Conservation (phyloP, 371 early-diverging fungal genomes). For the Synchytrium microbalum region DNA sequence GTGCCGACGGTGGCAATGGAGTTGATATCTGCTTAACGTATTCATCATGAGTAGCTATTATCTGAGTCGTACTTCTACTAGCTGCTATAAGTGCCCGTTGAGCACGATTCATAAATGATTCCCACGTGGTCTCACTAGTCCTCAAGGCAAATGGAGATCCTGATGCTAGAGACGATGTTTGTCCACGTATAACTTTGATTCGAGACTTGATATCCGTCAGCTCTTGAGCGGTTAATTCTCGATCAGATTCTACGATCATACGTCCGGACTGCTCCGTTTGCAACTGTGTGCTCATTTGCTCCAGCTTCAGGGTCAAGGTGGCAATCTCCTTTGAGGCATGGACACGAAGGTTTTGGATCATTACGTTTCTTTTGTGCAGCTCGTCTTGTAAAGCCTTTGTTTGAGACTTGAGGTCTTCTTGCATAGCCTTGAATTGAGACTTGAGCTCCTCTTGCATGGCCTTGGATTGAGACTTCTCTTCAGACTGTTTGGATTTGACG, state of each 20-base stretch:
- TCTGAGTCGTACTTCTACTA: neutral
- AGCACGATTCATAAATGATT: neutral
- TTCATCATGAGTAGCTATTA: neutral
- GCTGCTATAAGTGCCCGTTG: neutral
- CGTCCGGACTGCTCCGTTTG: neutral
- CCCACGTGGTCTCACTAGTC: neutral
- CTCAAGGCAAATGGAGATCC: neutral
- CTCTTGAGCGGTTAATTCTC: neutral
- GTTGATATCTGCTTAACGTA: neutral
- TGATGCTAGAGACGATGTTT: neutral
- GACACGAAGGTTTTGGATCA: neutral
- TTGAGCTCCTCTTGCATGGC: too few relatives aligned
- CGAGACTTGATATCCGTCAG: neutral
- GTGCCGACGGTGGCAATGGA: neutral
- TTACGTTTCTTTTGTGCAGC: neutral
- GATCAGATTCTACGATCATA: neutral
- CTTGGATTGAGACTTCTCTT: too few relatives aligned
- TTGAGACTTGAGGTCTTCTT: neutral
- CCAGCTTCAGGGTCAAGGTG: neutral
- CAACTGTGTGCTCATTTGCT: neutral
- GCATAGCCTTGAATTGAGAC: too few relatives aligned
- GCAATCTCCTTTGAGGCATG: neutral
- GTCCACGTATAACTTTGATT: neutral
- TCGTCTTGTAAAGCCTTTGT: neutral
- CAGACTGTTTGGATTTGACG: too few relatives aligned